These are phyloP conservation scores for Backusella circina DNA, from an alignment of 192 early-diverging fungal species.

Conservation along the genomic window DNA sequence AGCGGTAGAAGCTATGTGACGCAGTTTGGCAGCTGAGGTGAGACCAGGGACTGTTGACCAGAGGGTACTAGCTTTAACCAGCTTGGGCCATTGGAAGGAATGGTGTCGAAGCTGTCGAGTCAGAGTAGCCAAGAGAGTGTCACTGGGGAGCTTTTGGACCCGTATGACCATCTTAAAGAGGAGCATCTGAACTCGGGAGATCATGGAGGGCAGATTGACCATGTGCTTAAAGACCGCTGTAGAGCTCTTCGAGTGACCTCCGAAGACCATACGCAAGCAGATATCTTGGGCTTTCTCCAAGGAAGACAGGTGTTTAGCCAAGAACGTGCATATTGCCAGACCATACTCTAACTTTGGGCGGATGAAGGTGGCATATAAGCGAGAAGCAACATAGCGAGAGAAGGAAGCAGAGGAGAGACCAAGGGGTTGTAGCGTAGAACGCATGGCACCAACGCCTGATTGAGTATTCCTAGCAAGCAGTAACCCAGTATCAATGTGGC, in stretches of 20 bases:
- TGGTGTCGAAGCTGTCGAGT: too few species aligned
- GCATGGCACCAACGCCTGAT: not conserved
- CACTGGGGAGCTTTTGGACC: too few species aligned
- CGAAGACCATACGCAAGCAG: constrained; percentile 1
- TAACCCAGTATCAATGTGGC: not conserved
- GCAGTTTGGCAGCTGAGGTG: too few species aligned
- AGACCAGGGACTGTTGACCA: too few species aligned
- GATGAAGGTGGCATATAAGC: not conserved
- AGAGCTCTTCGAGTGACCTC: not conserved
- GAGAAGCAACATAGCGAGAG: not conserved
- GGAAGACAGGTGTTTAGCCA: not conserved
- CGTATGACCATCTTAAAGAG: too few species aligned
- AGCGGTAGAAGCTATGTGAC: too few species aligned
- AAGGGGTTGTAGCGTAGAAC: not conserved
- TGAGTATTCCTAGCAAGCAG: not conserved
- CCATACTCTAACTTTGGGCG: constrained; percentile 10
- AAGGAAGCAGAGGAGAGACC: not conserved
- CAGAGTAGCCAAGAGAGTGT: too few species aligned
- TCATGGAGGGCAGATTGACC: too few species aligned
- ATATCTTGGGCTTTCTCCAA: not conserved
- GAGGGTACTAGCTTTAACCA: too few species aligned
- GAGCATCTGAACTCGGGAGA: too few species aligned
- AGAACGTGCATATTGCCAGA: not conserved
- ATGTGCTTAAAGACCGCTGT: too few species aligned
- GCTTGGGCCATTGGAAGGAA: too few species aligned